These are phyloP conservation scores for Fraxinus velutina DNA, from an alignment of 305 asterid genomes.

Conservation along the genomic window DNA sequence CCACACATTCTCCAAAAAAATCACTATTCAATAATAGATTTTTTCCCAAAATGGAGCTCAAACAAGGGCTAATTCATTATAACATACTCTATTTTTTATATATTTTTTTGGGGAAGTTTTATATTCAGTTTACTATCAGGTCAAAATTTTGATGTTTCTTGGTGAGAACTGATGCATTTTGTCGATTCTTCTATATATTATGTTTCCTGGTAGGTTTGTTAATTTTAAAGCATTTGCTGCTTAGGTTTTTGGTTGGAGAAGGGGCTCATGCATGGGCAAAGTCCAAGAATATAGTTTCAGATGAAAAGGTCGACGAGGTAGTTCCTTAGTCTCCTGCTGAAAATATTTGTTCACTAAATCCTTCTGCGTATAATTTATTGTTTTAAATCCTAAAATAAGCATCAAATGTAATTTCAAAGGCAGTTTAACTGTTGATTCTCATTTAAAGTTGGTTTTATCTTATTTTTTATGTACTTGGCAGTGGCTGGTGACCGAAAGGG, in stretches of 20 bases:
- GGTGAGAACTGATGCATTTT: neutral
- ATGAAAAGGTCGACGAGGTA: slow-evolving; percentile 60
- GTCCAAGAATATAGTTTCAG: slow-evolving; percentile 61
- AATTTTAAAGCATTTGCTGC: slow-evolving; percentile 11
- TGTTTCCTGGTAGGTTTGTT: neutral
- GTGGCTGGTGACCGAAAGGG: slow-evolving; percentile 87
- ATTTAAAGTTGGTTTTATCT: slow-evolving; percentile 9
- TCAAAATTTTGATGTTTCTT: slow-evolving; percentile 1
- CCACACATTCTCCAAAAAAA: no score
- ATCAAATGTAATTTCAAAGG: neutral
- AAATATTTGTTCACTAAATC: neutral
- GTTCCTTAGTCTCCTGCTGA: slow-evolving; percentile 1
- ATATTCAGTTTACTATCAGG: neutral
- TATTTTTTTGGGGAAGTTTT: neutral
- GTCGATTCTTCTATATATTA: neutral
- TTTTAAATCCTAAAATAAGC: neutral
- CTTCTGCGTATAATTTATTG: neutral
- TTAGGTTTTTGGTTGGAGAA: slow-evolving; percentile 92
- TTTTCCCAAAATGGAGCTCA: no score
- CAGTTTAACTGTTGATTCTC: neutral
- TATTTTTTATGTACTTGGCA: slow-evolving; percentile 30
- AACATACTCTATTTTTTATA: no score
- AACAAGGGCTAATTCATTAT: no score
- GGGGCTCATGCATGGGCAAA: slow-evolving; percentile 81
- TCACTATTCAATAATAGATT: no score